phyloP scores from a whole-genome alignment of 2,329 filamentous ascomycete species.

The Neonectria sp. region DNA sequence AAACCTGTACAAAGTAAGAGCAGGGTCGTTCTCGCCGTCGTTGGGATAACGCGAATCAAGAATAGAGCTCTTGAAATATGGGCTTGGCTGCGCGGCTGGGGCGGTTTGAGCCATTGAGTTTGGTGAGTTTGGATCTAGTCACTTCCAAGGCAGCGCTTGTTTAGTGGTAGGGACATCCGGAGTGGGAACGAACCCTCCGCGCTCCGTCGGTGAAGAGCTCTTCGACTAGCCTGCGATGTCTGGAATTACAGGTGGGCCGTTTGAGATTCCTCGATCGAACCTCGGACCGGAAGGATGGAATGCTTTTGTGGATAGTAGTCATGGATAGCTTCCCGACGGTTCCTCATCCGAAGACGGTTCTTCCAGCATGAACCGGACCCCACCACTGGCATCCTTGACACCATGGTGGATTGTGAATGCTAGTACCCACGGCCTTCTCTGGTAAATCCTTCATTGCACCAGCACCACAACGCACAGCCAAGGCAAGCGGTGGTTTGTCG shows the following conservation, averaged over 20 bases:
- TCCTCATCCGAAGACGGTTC: conserved; percentile 19
- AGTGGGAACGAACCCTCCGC: conserved; percentile 18
- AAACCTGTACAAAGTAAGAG: background rate
- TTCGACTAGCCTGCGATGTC: background rate
- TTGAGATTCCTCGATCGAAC: conserved; percentile 3
- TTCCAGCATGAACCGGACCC: conserved; percentile 8
- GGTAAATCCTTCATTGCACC: conserved; percentile 16
- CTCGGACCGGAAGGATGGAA: background rate
- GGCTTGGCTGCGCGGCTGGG: background rate
- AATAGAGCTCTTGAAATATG: background rate
- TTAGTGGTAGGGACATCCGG: conserved; percentile 12
- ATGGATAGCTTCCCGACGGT: conserved; percentile 5
- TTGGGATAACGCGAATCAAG: conserved; percentile 10
- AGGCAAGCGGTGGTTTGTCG: conserved; percentile 19
- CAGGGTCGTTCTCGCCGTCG: background rate
- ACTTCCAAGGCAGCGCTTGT: conserved; percentile 9
- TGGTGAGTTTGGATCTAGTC: background rate
- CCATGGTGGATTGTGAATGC: conserved; percentile 11
- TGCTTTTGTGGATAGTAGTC: background rate
- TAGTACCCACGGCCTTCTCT: conserved; percentile 15
- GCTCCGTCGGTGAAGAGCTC: conserved; percentile 7
- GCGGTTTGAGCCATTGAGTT: conserved; percentile 16
- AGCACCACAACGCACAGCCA: conserved; percentile 19
- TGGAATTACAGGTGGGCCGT: conserved; percentile 10
- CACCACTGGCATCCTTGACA: conserved; percentile 20